Base-by-base conservation (phyloP, 495 filamentous ascomycete genomes). In the Aspergillus cristatus region DNA sequence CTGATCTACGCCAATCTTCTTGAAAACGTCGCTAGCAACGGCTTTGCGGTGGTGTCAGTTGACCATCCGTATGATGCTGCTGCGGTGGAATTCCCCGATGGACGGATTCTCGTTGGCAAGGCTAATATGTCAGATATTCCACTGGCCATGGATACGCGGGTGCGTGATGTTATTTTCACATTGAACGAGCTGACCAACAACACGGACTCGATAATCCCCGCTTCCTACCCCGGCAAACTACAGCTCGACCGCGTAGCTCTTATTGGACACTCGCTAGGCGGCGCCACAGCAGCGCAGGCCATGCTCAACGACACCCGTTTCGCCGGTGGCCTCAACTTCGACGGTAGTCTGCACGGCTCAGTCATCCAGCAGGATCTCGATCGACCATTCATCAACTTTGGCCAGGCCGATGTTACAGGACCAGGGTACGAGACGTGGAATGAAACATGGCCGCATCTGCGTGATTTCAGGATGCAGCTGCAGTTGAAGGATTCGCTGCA, bases 201-300 rank as follows among this genome's bases (percentile, higher is more conserved):
- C 35, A 47, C 11, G 41, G 20, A 10, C 3, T 16, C 14, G 14
- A 10, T 26, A 14, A 13, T 37, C 26, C 35, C 35, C 22, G 5
- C 28, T 11, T 5, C 28, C 12, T 30, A 14, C n/a, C 20, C 28
- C 28, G 32, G 28, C 37, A 4, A 24, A 7, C 34, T 63, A 12
- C 37, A 51, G 20, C 44, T 51, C 14, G 32, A 37, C 18, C 51
- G 50, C 3, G 55, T 65, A 12, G 62, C 52, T 1, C 53, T 70
- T 15, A 63, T 68, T 18, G 73, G 75, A 0, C 72, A 78, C 35
- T 76, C 74, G 0, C 50, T 76, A 7, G 73, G 75, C 14, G 75
- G 75, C n/a, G 65, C 69, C 0, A 55, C 73, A 1, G 50, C 72
- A 2, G 60, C 71, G 4, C 40, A 51, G 7, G 52, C 62, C 3